Base-by-base conservation (phyloP, 2,329 filamentous ascomycete species). In the Beauveria pseudobassiana region DNA sequence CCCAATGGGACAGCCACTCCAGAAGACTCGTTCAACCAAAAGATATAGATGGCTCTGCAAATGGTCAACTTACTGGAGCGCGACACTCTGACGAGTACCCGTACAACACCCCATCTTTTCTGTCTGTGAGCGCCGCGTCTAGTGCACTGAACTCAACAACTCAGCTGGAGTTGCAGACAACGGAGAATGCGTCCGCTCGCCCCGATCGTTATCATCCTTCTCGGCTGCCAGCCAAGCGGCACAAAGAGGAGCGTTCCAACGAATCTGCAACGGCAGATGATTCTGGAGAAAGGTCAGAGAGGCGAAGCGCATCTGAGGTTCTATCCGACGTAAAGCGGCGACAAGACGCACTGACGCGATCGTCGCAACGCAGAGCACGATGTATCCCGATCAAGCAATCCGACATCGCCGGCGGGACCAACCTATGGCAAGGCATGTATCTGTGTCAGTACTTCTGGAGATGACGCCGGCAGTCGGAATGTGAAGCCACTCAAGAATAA, bases 61-160 rank as follows among this genome's bases (percentile, higher is more conserved):
- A 40, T 69, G 67, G 28, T 49, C 67, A 30, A 59, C 60, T 74
- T 40, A 67, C 67, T 48, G 67, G 71, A 10, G 52, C 66, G 24
- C 73, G 77, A 43, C 74, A 73, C 50, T 76, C 76, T 3, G 75
- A 76, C 14, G 80, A 82, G 22, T 75, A 73, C 50, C 65, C 69
- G 2, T 71, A 69, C 34, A 63, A 69, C 28, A 71, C 71, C 0
- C 74, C 80, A 12, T 80, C 82, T 2, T 71, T 78, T 1, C 72
- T 84, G 3, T 84, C 82, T 7, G 69, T 85, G 14, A 83, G 79
- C 56, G 82, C 82, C 48, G 82, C 82, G 18, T 83, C 82, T 6
- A 85, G 80, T 66, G 82, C 82, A 7, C 65, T 85, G 5, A 79
- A 72, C 48, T 72, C 76, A 10, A 67, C 67, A 7, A 73, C 34